A percentile compares a stretch with the other conserved stretches of the same genome.
phyloP scores from a whole-genome alignment of 306 rosid genomes.

The Rosa multiflora region DNA sequence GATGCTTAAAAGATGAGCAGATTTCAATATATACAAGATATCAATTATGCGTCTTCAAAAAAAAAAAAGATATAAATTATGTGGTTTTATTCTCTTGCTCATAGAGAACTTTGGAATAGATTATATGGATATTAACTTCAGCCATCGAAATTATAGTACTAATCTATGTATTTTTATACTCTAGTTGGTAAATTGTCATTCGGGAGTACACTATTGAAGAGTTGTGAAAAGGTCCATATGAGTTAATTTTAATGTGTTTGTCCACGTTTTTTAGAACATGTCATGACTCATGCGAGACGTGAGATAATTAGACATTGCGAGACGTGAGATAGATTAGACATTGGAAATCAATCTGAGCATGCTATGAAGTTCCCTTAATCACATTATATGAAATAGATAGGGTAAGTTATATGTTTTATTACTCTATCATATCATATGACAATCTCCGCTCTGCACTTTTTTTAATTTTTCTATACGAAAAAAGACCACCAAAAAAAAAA shows the following conservation, averaged over 20 bases:
- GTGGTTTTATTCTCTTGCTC: conserved; percentile 3
- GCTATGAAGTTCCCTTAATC: too few species aligned
- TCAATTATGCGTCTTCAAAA: background rate
- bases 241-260: conserved; percentile 10
- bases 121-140: background rate
- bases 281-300: conserved; percentile 2
- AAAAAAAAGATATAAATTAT: background rate
- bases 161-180: background rate
- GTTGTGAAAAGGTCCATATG: conserved; percentile 6
- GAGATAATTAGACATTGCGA: too few species aligned
- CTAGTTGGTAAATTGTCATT: background rate
- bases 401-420: too few species aligned
- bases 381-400: too few species aligned
- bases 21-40: background rate
- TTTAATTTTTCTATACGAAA: too few species aligned
- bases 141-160: background rate
- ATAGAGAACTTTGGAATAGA: background rate
- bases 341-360: conserved; percentile 10
- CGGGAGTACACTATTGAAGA: background rate
- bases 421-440: too few species aligned
- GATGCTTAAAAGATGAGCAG: background rate
- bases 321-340: background rate
- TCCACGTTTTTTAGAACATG: conserved; percentile 26
- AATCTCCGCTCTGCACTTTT: too few species aligned
- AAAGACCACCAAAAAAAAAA: too few species aligned